Percentiles rank a stretch among this genome's conserved stretches.
phyloP scores from a whole-genome alignment of 2,329 filamentous ascomycete species.

The Amphichorda felina region DNA sequence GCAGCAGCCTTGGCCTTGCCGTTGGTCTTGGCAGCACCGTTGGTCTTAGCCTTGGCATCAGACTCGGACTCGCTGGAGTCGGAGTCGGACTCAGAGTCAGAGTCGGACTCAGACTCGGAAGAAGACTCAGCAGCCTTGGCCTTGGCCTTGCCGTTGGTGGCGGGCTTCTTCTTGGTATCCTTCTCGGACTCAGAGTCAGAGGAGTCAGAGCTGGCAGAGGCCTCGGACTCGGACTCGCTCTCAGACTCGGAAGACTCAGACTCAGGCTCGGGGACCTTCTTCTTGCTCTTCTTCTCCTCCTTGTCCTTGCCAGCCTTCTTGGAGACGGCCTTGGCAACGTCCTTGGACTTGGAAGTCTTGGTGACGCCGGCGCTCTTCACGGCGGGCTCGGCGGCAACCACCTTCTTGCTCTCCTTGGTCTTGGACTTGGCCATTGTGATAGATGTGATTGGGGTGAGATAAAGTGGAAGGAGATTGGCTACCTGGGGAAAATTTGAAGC shows the following conservation, averaged over 20 bases:
- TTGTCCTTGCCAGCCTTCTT: constrained; percentile 36
- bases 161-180: constrained; percentile 24
- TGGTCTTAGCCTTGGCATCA: constrained; percentile 9
- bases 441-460: constrained; percentile 7
- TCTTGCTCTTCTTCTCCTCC: constrained; percentile 35
- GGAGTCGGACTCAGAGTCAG: constrained; percentile 19
- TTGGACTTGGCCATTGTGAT: constrained; percentile 55
- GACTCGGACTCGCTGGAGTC: constrained; percentile 6
- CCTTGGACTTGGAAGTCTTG: constrained; percentile 59
- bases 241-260: constrained; percentile 21
- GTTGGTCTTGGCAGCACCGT: constrained; percentile 8
- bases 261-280: constrained; percentile 31
- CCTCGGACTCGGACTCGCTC: constrained; percentile 7
- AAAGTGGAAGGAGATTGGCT: constrained; percentile 4
- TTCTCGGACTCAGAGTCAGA: constrained; percentile 21
- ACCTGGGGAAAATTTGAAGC: constrained; percentile 5
- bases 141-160: constrained; percentile 17
- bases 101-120: constrained; percentile 19
- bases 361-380: constrained; percentile 57
- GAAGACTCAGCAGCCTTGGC: constrained; percentile 11
- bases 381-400: constrained; percentile 36
- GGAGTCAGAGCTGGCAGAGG: constrained; percentile 15
- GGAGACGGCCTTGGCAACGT: constrained; percentile 48
- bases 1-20: constrained; percentile 9
- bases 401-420: constrained; percentile 40